Conservation (phyloP, 2,329 filamentous ascomycete genomes). For the Fusarium globosum region DNA sequence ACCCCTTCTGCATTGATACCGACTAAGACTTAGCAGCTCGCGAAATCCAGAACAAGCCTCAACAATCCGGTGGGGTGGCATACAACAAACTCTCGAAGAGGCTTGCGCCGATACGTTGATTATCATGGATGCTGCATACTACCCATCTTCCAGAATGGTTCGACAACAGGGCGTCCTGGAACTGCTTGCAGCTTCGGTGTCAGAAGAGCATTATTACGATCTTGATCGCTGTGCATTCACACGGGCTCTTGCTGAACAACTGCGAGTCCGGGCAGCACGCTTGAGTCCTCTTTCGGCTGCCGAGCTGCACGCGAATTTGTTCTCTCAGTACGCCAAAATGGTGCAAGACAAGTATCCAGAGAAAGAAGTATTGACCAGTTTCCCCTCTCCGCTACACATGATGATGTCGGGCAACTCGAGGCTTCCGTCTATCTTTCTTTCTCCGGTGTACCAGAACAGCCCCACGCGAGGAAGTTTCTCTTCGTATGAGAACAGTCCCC, state of each 20-base stretch:
- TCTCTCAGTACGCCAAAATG: slow-evolving; percentile 63
- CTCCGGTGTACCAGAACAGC: slow-evolving; percentile 59
- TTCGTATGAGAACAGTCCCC: slow-evolving; percentile 57
- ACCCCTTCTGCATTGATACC: neutral
- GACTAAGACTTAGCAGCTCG: slow-evolving; percentile 55
- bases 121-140: slow-evolving; percentile 69
- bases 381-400: slow-evolving; percentile 65
- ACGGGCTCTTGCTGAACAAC: slow-evolving; percentile 59
- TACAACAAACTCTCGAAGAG: slow-evolving; percentile 67
- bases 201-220: slow-evolving; percentile 61
- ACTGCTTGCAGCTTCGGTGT: slow-evolving; percentile 65
- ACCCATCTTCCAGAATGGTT: slow-evolving; percentile 63
- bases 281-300: slow-evolving; percentile 60
- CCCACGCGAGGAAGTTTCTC: slow-evolving; percentile 53
- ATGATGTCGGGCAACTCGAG: slow-evolving; percentile 65
- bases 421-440: slow-evolving; percentile 67
- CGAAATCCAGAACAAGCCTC: slow-evolving; percentile 57
- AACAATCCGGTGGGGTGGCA: slow-evolving; percentile 65
- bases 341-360: slow-evolving; percentile 62
- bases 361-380: slow-evolving; percentile 59
- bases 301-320: slow-evolving; percentile 65
- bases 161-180: slow-evolving; percentile 66
- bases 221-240: slow-evolving; percentile 66
- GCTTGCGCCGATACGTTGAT: slow-evolving; percentile 66
- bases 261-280: slow-evolving; percentile 60